Conservation (phyloP, 2,329 filamentous ascomycete genomes). For the Diatrype stigma region DNA sequence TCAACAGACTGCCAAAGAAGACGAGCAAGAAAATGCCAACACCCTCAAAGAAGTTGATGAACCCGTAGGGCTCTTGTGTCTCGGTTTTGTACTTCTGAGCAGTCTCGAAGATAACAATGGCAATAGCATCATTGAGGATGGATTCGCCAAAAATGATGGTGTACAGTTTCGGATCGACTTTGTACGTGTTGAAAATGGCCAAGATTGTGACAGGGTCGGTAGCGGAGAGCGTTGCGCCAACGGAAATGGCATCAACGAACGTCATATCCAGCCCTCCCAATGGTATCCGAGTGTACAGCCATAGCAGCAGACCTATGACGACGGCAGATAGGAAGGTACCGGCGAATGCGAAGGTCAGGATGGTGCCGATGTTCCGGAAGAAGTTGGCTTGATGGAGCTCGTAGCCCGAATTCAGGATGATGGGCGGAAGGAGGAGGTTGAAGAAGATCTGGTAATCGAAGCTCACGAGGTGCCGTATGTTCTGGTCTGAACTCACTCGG, state of each 20-base stretch:
- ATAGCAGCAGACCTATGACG: conserved; percentile 87
- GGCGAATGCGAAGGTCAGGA: conserved; percentile 94
- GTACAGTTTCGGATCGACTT: conserved; percentile 97
- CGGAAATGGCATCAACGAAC: conserved; percentile 94
- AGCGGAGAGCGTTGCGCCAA: conserved; percentile 92
- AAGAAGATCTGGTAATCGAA: conserved; percentile 99
- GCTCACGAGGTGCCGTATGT: conserved; percentile 84
- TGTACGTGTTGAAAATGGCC: conserved; percentile 98
- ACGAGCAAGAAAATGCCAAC: conserved; percentile 92
- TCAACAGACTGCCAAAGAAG: conserved; percentile 90
- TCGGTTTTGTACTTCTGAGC: conserved; percentile 87
- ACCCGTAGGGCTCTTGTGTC: conserved; percentile 64
- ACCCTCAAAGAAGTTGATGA: conserved; percentile 83
- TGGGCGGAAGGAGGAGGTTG: conserved; percentile 95
- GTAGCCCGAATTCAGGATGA: conserved; percentile 95
- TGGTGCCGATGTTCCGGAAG: conserved; percentile 96
- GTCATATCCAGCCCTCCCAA: conserved; percentile 80
- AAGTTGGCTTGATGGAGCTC: conserved; percentile 98
- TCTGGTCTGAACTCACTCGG: conserved; percentile 73
- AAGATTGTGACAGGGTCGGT: conserved; percentile 97
- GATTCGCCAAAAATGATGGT: conserved; percentile 98
- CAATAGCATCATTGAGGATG: conserved; percentile 95
- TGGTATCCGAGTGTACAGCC: conserved; percentile 81
- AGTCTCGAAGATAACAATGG: conserved; percentile 97
- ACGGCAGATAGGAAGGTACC: conserved; percentile 96